Percentiles rank a stretch among this genome's conserved stretches.
phyloP scores from a whole-genome alignment of 345 rosid genomes.

The Combretum micranthum region DNA sequence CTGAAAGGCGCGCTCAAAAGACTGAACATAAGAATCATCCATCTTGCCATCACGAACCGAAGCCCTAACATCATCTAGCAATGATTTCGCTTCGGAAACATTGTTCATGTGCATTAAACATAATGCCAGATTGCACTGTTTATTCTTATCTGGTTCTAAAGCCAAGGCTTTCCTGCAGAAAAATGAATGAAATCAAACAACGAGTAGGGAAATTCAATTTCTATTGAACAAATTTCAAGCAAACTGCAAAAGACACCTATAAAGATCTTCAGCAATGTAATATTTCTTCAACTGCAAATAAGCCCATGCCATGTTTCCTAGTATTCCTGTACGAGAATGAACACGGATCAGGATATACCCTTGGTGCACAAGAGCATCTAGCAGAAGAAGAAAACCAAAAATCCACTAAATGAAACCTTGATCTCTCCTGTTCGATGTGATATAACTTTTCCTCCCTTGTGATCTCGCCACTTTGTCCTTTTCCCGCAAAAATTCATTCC shows the following conservation, averaged over 20 bases:
- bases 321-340: slow-evolving; percentile 28
- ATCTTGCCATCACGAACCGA: slow-evolving; percentile 25
- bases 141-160: slow-evolving; percentile 62
- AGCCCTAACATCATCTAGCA: slow-evolving; percentile 43
- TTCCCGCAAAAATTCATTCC: slow-evolving; percentile 45
- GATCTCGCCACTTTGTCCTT: slow-evolving; percentile 49
- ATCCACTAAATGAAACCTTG: slow-evolving; percentile 36
- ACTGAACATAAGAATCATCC: slow-evolving; percentile 57
- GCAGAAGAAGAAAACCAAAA: neutral
- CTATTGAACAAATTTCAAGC: neutral
- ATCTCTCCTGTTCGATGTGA: slow-evolving; percentile 66
- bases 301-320: slow-evolving; percentile 92
- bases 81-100: slow-evolving; percentile 55
- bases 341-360: neutral
- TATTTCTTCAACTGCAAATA: slow-evolving; percentile 62
- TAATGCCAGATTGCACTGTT: slow-evolving; percentile 65
- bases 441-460: slow-evolving; percentile 64
- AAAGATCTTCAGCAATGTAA: slow-evolving; percentile 66
- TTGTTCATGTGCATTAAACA: slow-evolving; percentile 70
- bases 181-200: neutral
- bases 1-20: slow-evolving; percentile 55
- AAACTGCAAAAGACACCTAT: slow-evolving; percentile 33
- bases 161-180: slow-evolving; percentile 52
- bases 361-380: neutral
- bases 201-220: neutral